A percentile compares a stretch with the other conserved stretches of the same genome.
These are phyloP conservation scores for Primulina eburnea DNA, from an alignment of 257 asterid species.

Conservation along the genomic window DNA sequence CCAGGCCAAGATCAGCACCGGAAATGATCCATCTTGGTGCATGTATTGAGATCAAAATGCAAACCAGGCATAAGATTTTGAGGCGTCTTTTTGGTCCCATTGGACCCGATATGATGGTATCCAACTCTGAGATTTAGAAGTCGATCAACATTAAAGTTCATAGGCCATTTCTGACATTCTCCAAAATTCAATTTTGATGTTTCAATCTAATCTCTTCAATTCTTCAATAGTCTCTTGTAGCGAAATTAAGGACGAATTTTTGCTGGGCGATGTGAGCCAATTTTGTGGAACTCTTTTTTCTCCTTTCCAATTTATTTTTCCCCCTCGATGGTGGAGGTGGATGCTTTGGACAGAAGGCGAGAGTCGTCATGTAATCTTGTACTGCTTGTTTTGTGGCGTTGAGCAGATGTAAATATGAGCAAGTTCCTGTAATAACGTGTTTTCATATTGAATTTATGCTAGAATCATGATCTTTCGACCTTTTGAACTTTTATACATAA, in stretches of 20 bases:
- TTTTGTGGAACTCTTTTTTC: constrained; percentile 27
- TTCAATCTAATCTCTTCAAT: constrained; percentile 24
- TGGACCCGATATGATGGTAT: constrained; percentile 25
- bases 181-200: constrained; percentile 46
- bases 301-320: neutral
- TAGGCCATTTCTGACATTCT: constrained; percentile 33
- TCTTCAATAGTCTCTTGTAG: constrained; percentile 23
- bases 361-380: neutral
- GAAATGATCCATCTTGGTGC: constrained; percentile 31
- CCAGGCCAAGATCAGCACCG: constrained; percentile 53
- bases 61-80: constrained; percentile 21
- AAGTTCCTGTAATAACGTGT: neutral
- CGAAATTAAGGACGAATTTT: constrained; percentile 31
- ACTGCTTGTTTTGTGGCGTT: neutral
- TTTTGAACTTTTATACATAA: too few relatives aligned
- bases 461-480: neutral
- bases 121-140: constrained; percentile 24
- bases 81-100: constrained; percentile 20
- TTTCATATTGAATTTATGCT: neutral
- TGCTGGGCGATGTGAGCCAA: constrained; percentile 34
- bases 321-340: neutral
- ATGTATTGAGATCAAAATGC: constrained; percentile 23
- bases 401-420: neutral
- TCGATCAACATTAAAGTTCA: constrained; percentile 27
- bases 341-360: neutral